phyloP scores from a whole-genome alignment of 2,329 filamentous ascomycete genomes.

The Beauveria australis region DNA sequence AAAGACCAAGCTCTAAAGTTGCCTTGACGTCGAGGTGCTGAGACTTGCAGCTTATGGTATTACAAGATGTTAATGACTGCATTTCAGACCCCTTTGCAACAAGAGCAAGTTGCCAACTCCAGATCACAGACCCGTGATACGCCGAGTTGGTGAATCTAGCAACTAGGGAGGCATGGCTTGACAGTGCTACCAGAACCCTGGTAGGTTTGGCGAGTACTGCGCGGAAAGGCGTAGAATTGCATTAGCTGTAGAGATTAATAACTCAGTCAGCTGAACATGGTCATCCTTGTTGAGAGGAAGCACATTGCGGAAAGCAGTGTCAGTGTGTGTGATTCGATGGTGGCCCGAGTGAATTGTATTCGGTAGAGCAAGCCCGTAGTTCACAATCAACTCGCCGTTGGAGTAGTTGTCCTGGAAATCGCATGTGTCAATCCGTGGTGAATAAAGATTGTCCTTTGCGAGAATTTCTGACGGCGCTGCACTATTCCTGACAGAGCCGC shows the following conservation, averaged over 20 bases:
- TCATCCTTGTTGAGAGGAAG: slow-evolving; percentile 48
- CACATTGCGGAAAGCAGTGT: slow-evolving; percentile 56
- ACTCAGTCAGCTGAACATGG: slow-evolving; percentile 40
- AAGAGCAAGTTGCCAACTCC: slow-evolving; percentile 58
- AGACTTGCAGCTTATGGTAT: neutral
- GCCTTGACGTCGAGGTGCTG: slow-evolving; percentile 31
- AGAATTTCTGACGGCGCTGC: slow-evolving; percentile 40
- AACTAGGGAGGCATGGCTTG: slow-evolving; percentile 36
- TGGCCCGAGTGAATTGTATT: slow-evolving; percentile 37
- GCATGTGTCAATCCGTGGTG: slow-evolving; percentile 38
- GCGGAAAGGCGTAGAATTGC: slow-evolving; percentile 50
- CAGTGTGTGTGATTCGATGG: slow-evolving; percentile 54
- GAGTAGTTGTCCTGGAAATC: slow-evolving; percentile 27
- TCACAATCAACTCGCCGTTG: slow-evolving; percentile 31
- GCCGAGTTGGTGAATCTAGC: slow-evolving; percentile 47
- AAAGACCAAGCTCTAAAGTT: slow-evolving; percentile 52
- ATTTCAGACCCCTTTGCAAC: slow-evolving; percentile 52
- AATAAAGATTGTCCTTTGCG: slow-evolving; percentile 22
- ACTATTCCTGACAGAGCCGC: slow-evolving; percentile 35
- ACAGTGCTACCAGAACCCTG: slow-evolving; percentile 50
- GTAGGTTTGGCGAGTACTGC: slow-evolving; percentile 48
- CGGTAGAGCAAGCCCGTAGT: slow-evolving; percentile 50
- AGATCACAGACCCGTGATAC: slow-evolving; percentile 56
- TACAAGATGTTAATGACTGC: slow-evolving; percentile 45
- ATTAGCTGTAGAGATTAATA: slow-evolving; percentile 48